phyloP scores from a whole-genome alignment of 2,329 filamentous ascomycete species.

The Pseudocercospora fuligena region DNA sequence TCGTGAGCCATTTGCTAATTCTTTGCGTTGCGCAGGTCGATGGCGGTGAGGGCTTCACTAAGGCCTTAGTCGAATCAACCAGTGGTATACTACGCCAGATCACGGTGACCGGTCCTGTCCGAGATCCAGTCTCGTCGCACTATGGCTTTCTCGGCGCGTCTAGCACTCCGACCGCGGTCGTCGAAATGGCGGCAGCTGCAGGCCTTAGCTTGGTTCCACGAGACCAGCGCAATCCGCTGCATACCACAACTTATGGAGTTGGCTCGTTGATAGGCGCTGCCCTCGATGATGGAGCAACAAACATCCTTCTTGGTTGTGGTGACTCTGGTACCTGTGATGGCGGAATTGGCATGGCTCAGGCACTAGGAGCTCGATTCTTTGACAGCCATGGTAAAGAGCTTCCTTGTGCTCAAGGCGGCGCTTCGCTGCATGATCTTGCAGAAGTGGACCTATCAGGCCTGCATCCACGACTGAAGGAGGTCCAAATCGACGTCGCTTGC shows the following conservation, averaged over 20 bases:
- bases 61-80: slow-evolving; percentile 52
- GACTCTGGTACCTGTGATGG: slow-evolving; percentile 61
- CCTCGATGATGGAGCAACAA: slow-evolving; percentile 51
- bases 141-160: slow-evolving; percentile 51
- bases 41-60: slow-evolving; percentile 59
- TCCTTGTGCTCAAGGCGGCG: slow-evolving; percentile 49
- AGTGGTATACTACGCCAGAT: slow-evolving; percentile 46
- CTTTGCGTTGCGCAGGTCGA: slow-evolving; percentile 41
- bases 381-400: slow-evolving; percentile 46
- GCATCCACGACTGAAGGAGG: slow-evolving; percentile 45
- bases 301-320: slow-evolving; percentile 58
- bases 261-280: slow-evolving; percentile 56
- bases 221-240: slow-evolving; percentile 51
- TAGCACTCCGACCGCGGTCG: slow-evolving; percentile 49
- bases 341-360: slow-evolving; percentile 60
- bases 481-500: slow-evolving; percentile 56
- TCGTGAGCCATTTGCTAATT: background rate
- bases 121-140: slow-evolving; percentile 49
- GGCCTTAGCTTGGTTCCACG: slow-evolving; percentile 57
- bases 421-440: slow-evolving; percentile 45
- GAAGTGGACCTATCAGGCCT: slow-evolving; percentile 48
- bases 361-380: slow-evolving; percentile 54
- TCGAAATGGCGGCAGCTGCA: slow-evolving; percentile 61
- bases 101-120: slow-evolving; percentile 53
- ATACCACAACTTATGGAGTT: slow-evolving; percentile 59